Base-by-base conservation (phyloP, 257 asterid genomes). In the Solanum chaucha region DNA sequence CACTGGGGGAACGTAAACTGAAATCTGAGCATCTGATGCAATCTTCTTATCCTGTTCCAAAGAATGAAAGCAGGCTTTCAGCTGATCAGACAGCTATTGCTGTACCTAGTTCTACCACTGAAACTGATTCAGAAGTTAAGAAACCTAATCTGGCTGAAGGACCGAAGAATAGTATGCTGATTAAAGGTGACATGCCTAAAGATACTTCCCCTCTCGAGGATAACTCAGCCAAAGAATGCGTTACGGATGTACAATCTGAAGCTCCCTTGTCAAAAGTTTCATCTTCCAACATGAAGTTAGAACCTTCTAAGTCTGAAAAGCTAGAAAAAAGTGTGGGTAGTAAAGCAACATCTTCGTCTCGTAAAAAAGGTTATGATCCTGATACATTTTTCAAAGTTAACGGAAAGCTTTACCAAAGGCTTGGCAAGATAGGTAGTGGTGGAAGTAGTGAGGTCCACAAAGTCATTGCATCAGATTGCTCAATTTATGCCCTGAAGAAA, bases 371-470 rank as follows among this genome's bases (percentile, higher is more conserved):
- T 87, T 93, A 93, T 89, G 97, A 97, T 89, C 92, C 98, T 83
- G 99, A 97, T 90, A 86, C 92, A 87, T 97, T 94, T 91, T 97
- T 97, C 91, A 97, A 93, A 92, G 99, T 97, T 70, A 97, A 97
- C 34, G 99, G 98, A 22, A 97, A 96, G 93, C 93, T 93, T 87
- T 97, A 97, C 88, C 99, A 97, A 89, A 94, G 97, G 89, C 99
- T 97, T 86, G 99, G 99, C 64, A 97, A 97, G 94, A 97, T 97
- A 67, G 99, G 99, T 61, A 97, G 99, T 82, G 99, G 99, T 85
- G 99, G 99, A 84, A 95, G 99, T 91, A 97, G 99, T 88, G 99
- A 97, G 92, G 99, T 97, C 89, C 99, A 97, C 95, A 97, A 97
- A 88, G 99, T 96, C 87, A 97, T 97, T 90, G 92, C 99, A 87